These are phyloP conservation scores for Eucalyptus paniculata DNA, from an alignment of 345 rosid genomes.

Conservation along the genomic window DNA sequence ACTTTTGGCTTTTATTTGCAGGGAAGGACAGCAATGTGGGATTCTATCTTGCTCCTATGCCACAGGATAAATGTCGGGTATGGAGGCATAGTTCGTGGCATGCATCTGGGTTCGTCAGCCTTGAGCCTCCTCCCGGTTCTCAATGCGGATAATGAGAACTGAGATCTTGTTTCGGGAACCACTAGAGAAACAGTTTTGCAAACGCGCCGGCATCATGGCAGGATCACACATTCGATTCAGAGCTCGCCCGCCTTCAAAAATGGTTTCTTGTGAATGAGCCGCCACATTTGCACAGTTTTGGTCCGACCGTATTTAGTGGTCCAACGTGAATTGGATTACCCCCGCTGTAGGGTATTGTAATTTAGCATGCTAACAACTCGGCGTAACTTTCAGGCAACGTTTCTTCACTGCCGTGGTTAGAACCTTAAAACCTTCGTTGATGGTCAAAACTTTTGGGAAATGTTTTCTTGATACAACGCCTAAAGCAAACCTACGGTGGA, in stretches of 20 bases:
- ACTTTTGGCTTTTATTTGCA: constrained; percentile 10
- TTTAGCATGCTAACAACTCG: neutral
- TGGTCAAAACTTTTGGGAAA: neutral
- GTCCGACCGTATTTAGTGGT: neutral
- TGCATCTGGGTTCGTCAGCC: constrained; percentile 87
- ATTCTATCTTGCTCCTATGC: constrained; percentile 66
- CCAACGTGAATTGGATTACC: neutral
- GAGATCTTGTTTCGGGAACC: neutral
- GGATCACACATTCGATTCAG: neutral
- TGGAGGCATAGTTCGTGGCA: constrained; percentile 73
- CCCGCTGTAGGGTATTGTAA: neutral
- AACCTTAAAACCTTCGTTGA: neutral
- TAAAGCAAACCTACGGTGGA: neutral
- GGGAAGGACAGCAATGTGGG: constrained; percentile 95
- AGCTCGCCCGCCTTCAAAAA: neutral
- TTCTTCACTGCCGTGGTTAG: neutral
- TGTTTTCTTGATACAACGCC: neutral
- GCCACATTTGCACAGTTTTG: neutral
- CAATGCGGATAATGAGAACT: constrained; percentile 18
- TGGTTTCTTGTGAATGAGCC: neutral
- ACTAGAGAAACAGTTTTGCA: constrained; percentile 9
- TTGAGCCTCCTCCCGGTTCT: constrained; percentile 65
- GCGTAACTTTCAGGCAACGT: neutral
- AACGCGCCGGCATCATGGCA: neutral
- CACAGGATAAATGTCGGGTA: constrained; percentile 69